phyloP scores from a whole-genome alignment of 768 basidiomycete genomes.

The Calocybe gangraenosa region DNA sequence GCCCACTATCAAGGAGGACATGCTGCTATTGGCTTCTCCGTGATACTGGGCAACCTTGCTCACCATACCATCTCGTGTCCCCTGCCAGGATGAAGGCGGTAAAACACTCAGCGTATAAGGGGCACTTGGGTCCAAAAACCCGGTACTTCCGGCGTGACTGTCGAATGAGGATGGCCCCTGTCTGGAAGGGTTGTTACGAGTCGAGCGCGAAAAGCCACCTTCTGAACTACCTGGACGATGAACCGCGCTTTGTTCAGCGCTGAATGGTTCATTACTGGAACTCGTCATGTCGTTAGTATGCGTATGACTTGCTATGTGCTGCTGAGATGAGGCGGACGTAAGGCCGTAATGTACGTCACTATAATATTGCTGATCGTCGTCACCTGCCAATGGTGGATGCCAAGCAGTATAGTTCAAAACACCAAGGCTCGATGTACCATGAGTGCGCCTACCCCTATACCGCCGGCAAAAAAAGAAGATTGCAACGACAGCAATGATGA shows the following conservation, averaged over 20 bases:
- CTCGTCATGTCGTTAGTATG: slow-evolving; percentile 14
- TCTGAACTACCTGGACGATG: slow-evolving; percentile 20
- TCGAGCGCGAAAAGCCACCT: slow-evolving; percentile 11
- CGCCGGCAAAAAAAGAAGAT: slow-evolving; percentile 29
- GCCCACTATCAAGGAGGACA: slow-evolving; percentile 8
- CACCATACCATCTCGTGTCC: background rate
- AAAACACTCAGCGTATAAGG: background rate
- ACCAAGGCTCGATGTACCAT: slow-evolving; percentile 10
- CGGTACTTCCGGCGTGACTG: slow-evolving; percentile 6
- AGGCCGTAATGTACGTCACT: slow-evolving; percentile 4
- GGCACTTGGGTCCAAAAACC: background rate
- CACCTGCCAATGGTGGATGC: slow-evolving; percentile 29
- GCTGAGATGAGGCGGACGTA: slow-evolving; percentile 11
- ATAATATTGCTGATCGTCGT: slow-evolving; percentile 21
- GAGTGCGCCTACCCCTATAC: slow-evolving; percentile 15
- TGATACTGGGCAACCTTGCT: background rate
- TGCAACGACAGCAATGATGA: slow-evolving; percentile 25
- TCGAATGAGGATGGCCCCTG: slow-evolving; percentile 17
- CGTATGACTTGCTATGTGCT: slow-evolving; percentile 11
- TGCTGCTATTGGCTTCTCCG: slow-evolving; percentile 2
- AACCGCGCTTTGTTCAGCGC: slow-evolving; percentile 2
- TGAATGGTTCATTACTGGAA: slow-evolving; percentile 1
- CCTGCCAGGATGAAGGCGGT: slow-evolving; percentile 7
- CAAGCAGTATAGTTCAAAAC: slow-evolving; percentile 17
- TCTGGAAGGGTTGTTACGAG: slow-evolving; percentile 17